These are phyloP conservation scores for Cyclanthera cordifolia DNA, from an alignment of 306 rosid genomes.

Conservation along the genomic window DNA sequence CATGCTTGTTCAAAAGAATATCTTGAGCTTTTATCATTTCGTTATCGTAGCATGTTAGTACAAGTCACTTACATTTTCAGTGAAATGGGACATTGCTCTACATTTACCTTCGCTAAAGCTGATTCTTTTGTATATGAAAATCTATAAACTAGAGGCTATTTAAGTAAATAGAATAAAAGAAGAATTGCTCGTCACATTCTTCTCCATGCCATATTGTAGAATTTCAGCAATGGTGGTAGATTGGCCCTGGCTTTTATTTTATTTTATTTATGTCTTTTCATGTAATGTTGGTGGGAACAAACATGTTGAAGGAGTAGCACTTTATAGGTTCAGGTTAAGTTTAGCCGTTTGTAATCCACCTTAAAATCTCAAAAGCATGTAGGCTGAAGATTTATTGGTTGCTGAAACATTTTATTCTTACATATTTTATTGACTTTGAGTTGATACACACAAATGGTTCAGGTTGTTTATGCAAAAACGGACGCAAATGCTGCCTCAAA, in stretches of 20 bases:
- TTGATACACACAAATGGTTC: slow-evolving; percentile 32
- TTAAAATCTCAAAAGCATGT: not conserved
- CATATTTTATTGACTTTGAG: not conserved
- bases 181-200: not conserved
- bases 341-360: not conserved
- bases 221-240: not conserved
- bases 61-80: not conserved
- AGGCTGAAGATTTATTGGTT: not conserved
- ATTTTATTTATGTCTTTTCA: not conserved
- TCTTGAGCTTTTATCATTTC: not conserved
- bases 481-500: slow-evolving; percentile 69
- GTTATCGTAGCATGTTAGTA: not conserved
- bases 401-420: not conserved
- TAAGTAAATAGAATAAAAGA: not conserved
- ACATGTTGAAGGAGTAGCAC: not conserved
- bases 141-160: not conserved
- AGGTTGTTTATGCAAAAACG: slow-evolving; percentile 93
- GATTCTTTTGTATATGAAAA: not conserved
- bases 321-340: not conserved
- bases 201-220: not conserved
- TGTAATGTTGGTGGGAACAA: not conserved
- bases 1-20: not conserved
- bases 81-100: not conserved
- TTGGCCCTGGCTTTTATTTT: not conserved
- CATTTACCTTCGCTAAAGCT: not conserved